These are phyloP conservation scores for Symbiodinium natans DNA, from an alignment of 73 alveolate genomes.

Conservation along the genomic window DNA sequence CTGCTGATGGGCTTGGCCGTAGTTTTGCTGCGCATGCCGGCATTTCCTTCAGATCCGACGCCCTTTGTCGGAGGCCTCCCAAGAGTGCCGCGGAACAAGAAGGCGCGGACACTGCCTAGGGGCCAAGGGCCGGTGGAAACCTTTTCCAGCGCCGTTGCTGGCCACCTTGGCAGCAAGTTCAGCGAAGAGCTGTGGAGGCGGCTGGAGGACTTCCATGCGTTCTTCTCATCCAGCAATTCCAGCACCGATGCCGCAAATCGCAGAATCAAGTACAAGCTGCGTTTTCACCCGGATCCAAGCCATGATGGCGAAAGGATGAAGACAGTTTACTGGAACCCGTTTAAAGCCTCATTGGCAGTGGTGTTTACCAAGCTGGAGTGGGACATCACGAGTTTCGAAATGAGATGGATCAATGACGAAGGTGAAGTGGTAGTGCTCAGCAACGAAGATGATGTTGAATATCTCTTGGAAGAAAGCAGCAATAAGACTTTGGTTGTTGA, in stretches of 20 bases:
- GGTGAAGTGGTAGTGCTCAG: neutral
- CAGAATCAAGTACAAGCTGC: neutral
- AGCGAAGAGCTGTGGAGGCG: neutral
- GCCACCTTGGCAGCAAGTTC: neutral
- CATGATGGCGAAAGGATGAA: neutral
- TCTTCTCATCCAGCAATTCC: neutral
- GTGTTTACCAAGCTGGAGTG: neutral
- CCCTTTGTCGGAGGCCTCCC: neutral
- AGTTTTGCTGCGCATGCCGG: too few relatives aligned
- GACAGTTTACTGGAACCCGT: neutral
- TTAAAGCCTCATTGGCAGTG: neutral
- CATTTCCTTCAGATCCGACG: neutral
- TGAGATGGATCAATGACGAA: neutral
- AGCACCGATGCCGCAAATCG: neutral
- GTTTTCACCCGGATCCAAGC: neutral
- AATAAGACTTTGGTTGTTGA: neutral
- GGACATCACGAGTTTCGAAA: neutral
- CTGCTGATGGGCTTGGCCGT: too few relatives aligned
- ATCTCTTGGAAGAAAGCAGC: neutral
- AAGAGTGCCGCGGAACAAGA: too few relatives aligned
- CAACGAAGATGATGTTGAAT: neutral
- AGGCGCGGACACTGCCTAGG: neutral
- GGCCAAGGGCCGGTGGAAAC: neutral
- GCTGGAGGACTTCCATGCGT: neutral
- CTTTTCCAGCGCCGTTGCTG: neutral